Evolutionary conservation across 2,329 filamentous ascomycete genomes (phyloP).

Genomic region (Apiospora aurea): DNA sequence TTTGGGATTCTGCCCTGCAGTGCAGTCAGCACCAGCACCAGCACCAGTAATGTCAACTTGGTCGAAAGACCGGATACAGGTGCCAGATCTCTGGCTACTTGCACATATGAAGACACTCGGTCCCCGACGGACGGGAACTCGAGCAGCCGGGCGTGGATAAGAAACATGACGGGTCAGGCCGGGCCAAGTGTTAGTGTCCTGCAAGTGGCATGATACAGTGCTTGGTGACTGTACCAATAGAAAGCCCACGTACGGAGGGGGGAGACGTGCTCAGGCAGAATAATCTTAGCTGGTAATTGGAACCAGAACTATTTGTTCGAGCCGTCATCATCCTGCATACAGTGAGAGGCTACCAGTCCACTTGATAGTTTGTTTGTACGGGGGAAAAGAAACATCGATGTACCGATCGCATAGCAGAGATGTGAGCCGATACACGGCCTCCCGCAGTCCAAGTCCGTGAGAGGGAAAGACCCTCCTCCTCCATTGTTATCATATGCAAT

Average conservation of each 20-base stretch:
- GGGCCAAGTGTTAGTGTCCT: slow-evolving; percentile 14
- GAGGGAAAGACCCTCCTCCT: not conserved
- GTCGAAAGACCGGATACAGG: not conserved
- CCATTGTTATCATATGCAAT: not conserved
- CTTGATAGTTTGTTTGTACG: not conserved
- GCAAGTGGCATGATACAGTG: slow-evolving; percentile 18
- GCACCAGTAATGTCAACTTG: not conserved
- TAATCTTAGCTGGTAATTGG: not conserved
- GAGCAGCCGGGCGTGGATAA: not conserved
- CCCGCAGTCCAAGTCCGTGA: not conserved
- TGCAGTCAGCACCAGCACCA: no score
- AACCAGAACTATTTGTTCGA: not conserved
- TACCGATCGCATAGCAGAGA: not conserved
- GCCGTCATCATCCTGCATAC: slow-evolving; percentile 1
- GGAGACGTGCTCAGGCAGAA: not conserved
- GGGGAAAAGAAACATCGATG: not conserved
- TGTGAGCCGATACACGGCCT: not conserved
- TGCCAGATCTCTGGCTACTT: not conserved
- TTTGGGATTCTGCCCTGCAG: no score
- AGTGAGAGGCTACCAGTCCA: not conserved
- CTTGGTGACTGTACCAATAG: not conserved
- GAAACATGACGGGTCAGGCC: not conserved
- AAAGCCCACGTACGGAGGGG: not conserved
- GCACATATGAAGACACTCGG: not conserved
- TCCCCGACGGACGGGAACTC: not conserved